phyloP scores from a whole-genome alignment of 2,329 filamentous ascomycete genomes.

The Metarhizium rileyi region DNA sequence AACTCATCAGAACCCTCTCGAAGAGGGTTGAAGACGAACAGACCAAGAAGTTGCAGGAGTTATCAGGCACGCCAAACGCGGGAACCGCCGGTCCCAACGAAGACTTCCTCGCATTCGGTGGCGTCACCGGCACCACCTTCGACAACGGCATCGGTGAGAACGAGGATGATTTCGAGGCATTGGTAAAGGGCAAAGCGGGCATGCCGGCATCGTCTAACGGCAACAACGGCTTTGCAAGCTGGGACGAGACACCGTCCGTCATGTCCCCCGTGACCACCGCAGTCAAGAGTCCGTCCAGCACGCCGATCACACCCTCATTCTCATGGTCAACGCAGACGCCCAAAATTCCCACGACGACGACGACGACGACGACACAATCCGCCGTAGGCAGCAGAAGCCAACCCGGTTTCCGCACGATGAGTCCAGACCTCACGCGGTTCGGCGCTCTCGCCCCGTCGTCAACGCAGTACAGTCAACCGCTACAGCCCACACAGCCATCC shows the following conservation, averaged over 20 bases:
- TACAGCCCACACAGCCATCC: constrained; percentile 25
- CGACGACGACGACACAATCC: constrained; percentile 21
- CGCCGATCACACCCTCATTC: constrained; percentile 41
- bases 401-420: constrained; percentile 43
- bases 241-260: constrained; percentile 35
- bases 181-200: constrained; percentile 62
- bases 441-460: constrained; percentile 45
- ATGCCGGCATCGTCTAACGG: constrained; percentile 28
- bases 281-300: constrained; percentile 23
- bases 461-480: constrained; percentile 54
- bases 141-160: constrained; percentile 34
- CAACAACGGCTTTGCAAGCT: constrained; percentile 35
- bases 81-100: constrained; percentile 41
- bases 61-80: constrained; percentile 51
- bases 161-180: constrained; percentile 73
- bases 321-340: constrained; percentile 54
- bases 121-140: constrained; percentile 50
- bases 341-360: constrained; percentile 20
- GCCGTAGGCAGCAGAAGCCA: constrained; percentile 12
- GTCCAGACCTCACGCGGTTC: constrained; percentile 47
- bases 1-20: constrained; percentile 72
- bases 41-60: constrained; percentile 75
- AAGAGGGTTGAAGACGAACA: constrained; percentile 81
- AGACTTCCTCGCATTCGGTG: constrained; percentile 63
- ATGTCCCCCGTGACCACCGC: constrained; percentile 21